Percentiles rank a stretch among this genome's conserved stretches.
Conservation (phyloP, 2,329 filamentous ascomycete genomes). For the Claviceps sp. region DNA sequence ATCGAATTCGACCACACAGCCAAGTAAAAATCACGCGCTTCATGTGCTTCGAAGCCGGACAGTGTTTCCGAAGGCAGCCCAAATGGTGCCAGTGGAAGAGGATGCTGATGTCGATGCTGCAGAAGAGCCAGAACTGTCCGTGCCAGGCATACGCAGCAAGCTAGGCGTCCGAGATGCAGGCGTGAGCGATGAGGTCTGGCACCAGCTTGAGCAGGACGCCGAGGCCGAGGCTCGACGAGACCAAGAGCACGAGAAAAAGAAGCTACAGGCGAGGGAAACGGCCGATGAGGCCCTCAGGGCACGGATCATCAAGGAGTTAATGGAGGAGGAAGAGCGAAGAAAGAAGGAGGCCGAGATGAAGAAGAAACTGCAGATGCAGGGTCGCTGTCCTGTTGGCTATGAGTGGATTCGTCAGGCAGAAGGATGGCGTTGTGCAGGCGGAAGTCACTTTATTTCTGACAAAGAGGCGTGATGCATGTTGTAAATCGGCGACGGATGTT, state of each 20-base stretch:
- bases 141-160: background rate
- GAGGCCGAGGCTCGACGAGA: constrained; percentile 23
- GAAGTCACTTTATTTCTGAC: constrained; percentile 13
- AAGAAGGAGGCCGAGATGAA: constrained; percentile 25
- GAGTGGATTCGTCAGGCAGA: constrained; percentile 41
- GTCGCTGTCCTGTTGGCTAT: constrained; percentile 42
- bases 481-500: no score
- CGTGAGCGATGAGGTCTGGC: constrained; percentile 48
- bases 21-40: background rate
- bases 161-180: constrained; percentile 33
- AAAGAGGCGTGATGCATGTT: background rate
- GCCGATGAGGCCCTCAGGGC: constrained; percentile 18
- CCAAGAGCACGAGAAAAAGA: constrained; percentile 21
- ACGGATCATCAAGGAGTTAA: constrained; percentile 21
- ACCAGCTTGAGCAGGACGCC: constrained; percentile 41
- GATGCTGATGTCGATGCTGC: background rate
- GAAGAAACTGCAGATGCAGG: constrained; percentile 36
- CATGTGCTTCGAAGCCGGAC: no score
- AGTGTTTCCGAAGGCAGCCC: background rate
- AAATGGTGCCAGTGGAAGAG: constrained; percentile 5
- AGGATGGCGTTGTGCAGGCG: constrained; percentile 49
- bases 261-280: constrained; percentile 14
- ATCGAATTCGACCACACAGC: background rate
- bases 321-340: constrained; percentile 25
- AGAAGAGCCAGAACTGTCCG: no score